A percentile compares a stretch with the other conserved stretches of the same genome.
These are phyloP conservation scores for Trichosanthes cucumerina DNA, from an alignment of 306 rosid species.

Conservation along the genomic window DNA sequence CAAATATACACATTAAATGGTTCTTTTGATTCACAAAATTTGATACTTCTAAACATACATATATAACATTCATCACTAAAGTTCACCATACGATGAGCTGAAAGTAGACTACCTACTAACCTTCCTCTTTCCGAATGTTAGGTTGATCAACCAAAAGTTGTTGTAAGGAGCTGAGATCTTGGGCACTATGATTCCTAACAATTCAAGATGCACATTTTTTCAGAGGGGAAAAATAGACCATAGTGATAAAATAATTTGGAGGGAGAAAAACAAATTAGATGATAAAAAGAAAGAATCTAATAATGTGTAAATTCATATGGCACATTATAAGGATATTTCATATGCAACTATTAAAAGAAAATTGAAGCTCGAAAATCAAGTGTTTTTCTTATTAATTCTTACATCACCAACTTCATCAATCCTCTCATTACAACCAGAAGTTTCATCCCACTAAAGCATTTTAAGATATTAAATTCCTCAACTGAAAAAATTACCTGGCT, in stretches of 20 bases:
- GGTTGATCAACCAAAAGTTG: slow-evolving; percentile 87
- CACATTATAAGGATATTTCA: background rate
- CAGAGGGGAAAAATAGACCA: background rate
- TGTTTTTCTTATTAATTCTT: background rate
- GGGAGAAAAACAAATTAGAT: background rate
- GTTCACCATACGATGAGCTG: background rate
- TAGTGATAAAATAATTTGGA: background rate
- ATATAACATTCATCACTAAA: background rate
- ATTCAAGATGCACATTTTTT: background rate
- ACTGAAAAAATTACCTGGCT: slow-evolving; percentile 33
- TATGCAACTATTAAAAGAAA: background rate
- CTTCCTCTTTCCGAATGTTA: slow-evolving; percentile 60
- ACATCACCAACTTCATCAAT: background rate
- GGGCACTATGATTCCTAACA: slow-evolving; percentile 21
- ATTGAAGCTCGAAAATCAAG: background rate
- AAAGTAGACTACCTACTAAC: slow-evolving; percentile 15
- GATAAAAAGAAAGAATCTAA: background rate
- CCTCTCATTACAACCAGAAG: background rate
- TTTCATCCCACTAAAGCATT: background rate
- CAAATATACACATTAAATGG: background rate
- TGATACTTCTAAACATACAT: background rate
- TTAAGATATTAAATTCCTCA: background rate
- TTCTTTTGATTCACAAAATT: background rate
- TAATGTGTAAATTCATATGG: background rate
- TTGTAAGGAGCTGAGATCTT: slow-evolving; percentile 54